These are phyloP conservation scores for Cystobasidium ongulense DNA, from an alignment of 768 basidiomycete genomes.

Conservation along the genomic window DNA sequence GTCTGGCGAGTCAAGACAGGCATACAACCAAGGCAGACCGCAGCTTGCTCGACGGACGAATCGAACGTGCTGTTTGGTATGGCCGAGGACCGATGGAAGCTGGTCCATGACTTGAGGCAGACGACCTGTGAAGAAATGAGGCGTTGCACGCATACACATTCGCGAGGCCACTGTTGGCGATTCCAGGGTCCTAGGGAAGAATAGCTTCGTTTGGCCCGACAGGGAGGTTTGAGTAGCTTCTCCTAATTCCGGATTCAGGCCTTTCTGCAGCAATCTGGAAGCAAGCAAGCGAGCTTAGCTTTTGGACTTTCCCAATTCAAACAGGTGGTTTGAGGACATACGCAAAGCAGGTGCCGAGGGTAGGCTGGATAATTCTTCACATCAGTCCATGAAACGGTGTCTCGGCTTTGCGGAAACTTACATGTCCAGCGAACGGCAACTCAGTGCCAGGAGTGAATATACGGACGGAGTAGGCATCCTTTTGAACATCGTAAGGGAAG, in stretches of 20 bases:
- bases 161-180: neutral
- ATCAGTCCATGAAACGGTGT: neutral
- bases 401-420: neutral
- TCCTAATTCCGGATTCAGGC: neutral
- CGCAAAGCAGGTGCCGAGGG: conserved; percentile 23
- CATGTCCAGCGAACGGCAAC: conserved; percentile 23
- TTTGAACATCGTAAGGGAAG: neutral
- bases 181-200: neutral
- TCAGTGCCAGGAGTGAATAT: conserved; percentile 13
- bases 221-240: neutral
- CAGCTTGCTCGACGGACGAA: neutral
- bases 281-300: no score
- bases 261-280: neutral
- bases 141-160: neutral
- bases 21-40: conserved; percentile 8
- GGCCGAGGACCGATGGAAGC: neutral
- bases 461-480: neutral
- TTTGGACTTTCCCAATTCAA: no score
- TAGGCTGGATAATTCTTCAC: neutral
- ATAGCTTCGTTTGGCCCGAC: conserved; percentile 15
- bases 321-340: no score
- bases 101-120: neutral
- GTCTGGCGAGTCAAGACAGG: neutral
- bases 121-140: neutral
- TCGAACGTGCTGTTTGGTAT: neutral